A percentile compares a stretch with the other conserved stretches of the same genome.
phyloP scores from a whole-genome alignment of 1,139 yeast genomes.

The Debaryomycetaceae sp. region DNA sequence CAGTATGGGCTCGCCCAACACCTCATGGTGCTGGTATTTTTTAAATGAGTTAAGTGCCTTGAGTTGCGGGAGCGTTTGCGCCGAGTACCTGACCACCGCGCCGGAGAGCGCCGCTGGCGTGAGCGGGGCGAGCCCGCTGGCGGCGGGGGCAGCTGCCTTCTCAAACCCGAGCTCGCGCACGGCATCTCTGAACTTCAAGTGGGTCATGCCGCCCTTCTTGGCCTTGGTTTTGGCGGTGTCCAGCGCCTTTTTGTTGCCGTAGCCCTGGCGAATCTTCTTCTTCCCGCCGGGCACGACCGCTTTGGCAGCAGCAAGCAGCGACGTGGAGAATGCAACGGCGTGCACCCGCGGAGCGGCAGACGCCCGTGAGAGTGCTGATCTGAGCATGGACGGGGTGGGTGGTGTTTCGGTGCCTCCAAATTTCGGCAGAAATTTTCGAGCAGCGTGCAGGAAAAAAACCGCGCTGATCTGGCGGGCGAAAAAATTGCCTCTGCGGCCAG shows the following conservation, averaged over 20 bases:
- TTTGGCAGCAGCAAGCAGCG: slow-evolving; percentile 13
- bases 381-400: slow-evolving; percentile 3
- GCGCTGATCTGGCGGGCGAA: too few species aligned
- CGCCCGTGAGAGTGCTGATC: slow-evolving; percentile 13
- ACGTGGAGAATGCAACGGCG: slow-evolving; percentile 1
- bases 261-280: slow-evolving; percentile 24
- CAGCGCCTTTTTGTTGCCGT: slow-evolving; percentile 15
- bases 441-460: too few species aligned
- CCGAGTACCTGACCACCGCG: slow-evolving; percentile 23
- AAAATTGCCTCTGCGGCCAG: too few species aligned
- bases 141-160: slow-evolving; percentile 19
- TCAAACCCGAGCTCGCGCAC: slow-evolving; percentile 34
- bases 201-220: slow-evolving; percentile 44
- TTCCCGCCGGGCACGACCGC: slow-evolving; percentile 22
- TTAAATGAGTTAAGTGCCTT: slow-evolving; percentile 51
- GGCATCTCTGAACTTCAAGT: slow-evolving; percentile 37
- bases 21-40: slow-evolving; percentile 61
- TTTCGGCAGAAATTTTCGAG: too few species aligned
- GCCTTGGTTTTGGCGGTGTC: slow-evolving; percentile 17
- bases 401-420: too few species aligned
- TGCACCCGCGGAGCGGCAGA: slow-evolving; percentile 14
- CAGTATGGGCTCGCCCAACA: slow-evolving; percentile 54
- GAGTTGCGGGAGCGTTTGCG: slow-evolving; percentile 21
- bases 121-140: slow-evolving; percentile 1
- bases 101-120: neutral